phyloP scores from a whole-genome alignment of 2,329 filamentous ascomycete species.

The Calonectria ilicicola region DNA sequence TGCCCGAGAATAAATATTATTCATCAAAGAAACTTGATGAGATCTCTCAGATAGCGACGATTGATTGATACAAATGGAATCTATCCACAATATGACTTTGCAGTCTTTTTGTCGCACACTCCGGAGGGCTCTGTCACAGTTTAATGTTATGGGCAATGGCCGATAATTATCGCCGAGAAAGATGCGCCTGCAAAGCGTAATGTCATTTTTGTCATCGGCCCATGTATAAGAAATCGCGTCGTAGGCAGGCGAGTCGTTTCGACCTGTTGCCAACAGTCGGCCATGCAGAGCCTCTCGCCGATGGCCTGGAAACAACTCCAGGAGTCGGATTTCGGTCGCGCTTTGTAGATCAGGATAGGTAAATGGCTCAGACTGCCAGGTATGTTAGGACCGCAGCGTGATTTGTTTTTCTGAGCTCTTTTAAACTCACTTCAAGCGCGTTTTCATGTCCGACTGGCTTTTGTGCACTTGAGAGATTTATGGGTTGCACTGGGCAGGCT shows the following conservation, averaged over 20 bases:
- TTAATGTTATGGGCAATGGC: conserved; percentile 26
- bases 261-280: conserved; percentile 12
- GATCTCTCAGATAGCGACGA: conserved; percentile 24
- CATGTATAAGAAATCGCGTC: conserved; percentile 30
- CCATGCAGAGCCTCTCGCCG: conserved; percentile 19
- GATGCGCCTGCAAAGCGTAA: conserved; percentile 24
- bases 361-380: background rate
- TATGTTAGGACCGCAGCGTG: background rate
- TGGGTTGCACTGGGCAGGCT: background rate
- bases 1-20: conserved; percentile 23
- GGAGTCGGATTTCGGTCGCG: conserved; percentile 16
- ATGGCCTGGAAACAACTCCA: conserved; percentile 17
- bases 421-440: background rate
- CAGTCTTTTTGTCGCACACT: conserved; percentile 2
- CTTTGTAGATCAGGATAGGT: conserved; percentile 12
- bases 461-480: background rate
- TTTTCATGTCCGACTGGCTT: background rate
- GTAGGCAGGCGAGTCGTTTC: conserved; percentile 11
- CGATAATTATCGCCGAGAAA: conserved; percentile 25
- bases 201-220: conserved; percentile 21
- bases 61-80: conserved; percentile 30
- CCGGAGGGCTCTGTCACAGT: conserved; percentile 22
- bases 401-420: background rate
- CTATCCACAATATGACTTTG: conserved; percentile 23
- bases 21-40: conserved; percentile 27